phyloP scores from a whole-genome alignment of 1,284 basidiomycete species.

The Butyriboletus regius region DNA sequence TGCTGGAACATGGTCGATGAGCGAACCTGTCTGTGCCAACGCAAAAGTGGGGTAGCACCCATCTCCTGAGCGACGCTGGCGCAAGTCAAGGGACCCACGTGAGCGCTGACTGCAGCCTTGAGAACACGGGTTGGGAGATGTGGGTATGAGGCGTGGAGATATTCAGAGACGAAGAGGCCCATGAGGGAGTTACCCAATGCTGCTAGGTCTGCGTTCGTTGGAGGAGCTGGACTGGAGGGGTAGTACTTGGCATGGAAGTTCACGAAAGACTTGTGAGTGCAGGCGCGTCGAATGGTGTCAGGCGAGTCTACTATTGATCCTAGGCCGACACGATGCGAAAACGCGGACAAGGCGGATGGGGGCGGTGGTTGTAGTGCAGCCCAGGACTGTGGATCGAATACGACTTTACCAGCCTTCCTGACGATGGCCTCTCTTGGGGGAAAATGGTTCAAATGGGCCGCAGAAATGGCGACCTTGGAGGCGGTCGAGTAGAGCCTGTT shows the following conservation, averaged over 20 bases:
- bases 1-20: background rate
- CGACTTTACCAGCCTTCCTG: conserved; percentile 24
- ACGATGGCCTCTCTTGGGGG: conserved; percentile 57
- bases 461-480: conserved; percentile 51
- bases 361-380: conserved; percentile 67
- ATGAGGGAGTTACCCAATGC: conserved; percentile 83
- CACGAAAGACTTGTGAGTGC: conserved; percentile 75
- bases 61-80: conserved; percentile 78
- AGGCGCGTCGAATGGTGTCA: conserved; percentile 59
- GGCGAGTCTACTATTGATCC: conserved; percentile 44
- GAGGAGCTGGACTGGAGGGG: conserved; percentile 47
- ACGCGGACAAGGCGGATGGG: conserved; percentile 62
- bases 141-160: conserved; percentile 76
- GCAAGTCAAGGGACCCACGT: conserved; percentile 80
- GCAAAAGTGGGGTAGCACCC: conserved; percentile 59
- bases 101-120: conserved; percentile 84
- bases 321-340: conserved; percentile 68
- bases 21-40: conserved; percentile 65
- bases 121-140: conserved; percentile 85
- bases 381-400: conserved; percentile 62
- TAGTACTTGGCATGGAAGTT: conserved; percentile 49
- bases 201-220: conserved; percentile 73
- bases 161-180: conserved; percentile 85
- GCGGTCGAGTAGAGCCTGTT: conserved; percentile 54
- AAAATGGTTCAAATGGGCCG: conserved; percentile 48